These are phyloP conservation scores for Juglanconis juglandina DNA, from an alignment of 2,329 filamentous ascomycete genomes.

Conservation along the genomic window DNA sequence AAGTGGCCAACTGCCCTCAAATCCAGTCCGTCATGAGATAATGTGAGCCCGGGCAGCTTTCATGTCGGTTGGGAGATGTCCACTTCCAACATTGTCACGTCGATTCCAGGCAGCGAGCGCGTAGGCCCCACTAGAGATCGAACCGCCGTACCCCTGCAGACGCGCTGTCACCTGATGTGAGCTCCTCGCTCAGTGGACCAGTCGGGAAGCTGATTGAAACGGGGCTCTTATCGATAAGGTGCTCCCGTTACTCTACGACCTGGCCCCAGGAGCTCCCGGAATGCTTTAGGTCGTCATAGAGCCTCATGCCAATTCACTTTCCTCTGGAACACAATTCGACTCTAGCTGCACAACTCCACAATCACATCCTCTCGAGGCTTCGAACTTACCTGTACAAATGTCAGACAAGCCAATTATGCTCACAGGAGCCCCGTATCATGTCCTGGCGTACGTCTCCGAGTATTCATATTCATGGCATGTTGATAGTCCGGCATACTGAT, in stretches of 20 bases:
- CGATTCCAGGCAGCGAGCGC: constrained; percentile 14
- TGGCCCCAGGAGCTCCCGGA: not conserved
- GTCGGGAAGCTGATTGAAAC: not conserved
- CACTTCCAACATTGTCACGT: constrained; percentile 5
- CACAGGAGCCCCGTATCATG: constrained; percentile 70
- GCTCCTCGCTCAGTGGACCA: not conserved
- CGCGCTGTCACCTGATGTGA: constrained; percentile 15
- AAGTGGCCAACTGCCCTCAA: not conserved
- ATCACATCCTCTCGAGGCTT: not conserved
- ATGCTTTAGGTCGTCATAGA: constrained; percentile 2
- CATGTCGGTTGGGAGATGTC: not conserved
- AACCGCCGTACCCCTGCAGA: constrained; percentile 1
- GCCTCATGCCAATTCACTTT: not conserved
- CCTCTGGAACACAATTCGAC: not conserved
- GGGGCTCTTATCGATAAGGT: constrained; percentile 13
- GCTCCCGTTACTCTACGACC: not conserved
- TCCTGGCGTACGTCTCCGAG: constrained; percentile 56
- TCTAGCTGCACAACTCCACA: not conserved
- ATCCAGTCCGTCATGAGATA: not conserved
- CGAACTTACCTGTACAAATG: constrained; percentile 34
- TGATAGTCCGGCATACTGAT: constrained; percentile 7
- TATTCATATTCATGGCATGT: not conserved
- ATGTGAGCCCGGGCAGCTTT: not conserved
- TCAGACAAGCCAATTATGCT: constrained; percentile 48
- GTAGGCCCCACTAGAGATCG: constrained; percentile 5